Percentiles rank a stretch among this genome's conserved stretches.
phyloP scores from a whole-genome alignment of 2,329 filamentous ascomycete species.

The Alternaria brassicae region DNA sequence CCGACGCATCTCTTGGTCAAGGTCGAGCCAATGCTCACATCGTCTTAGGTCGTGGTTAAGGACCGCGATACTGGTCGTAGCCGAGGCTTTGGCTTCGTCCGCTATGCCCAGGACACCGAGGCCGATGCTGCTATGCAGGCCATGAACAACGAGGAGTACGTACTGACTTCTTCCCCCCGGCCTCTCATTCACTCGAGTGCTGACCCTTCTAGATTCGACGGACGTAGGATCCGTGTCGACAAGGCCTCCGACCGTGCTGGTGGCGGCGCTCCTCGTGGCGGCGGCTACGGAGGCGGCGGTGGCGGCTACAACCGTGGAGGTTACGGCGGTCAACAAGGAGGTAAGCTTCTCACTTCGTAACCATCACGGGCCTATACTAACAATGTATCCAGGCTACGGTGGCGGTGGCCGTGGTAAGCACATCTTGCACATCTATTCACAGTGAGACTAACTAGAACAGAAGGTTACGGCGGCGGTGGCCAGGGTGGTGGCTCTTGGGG shows the following conservation, averaged over 20 bases:
- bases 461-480: conserved; percentile 33
- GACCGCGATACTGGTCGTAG: conserved; percentile 96
- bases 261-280: conserved; percentile 55
- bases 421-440: background rate
- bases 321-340: conserved; percentile 37
- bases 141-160: conserved; percentile 89
- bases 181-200: conserved; percentile 1
- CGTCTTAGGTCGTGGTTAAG: conserved; percentile 86
- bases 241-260: conserved; percentile 82
- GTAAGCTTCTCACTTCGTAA: conserved; percentile 10
- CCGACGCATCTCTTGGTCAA: background rate
- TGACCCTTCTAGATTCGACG: conserved; percentile 75
- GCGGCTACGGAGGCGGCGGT: conserved; percentile 41
- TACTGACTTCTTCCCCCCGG: background rate
- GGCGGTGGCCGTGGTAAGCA: conserved; percentile 46
- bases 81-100: conserved; percentile 96
- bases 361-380: background rate
- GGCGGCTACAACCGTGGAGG: conserved; percentile 37
- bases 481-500: conserved; percentile 36
- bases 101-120: conserved; percentile 78
- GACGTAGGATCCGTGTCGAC: conserved; percentile 92
- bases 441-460: conserved; percentile 10
- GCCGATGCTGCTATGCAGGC: conserved; percentile 76
- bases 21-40: conserved; percentile 25
- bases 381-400: conserved; percentile 23